phyloP scores from a whole-genome alignment of 176 grass and related monocot genomes.

The Oryza punctata region DNA sequence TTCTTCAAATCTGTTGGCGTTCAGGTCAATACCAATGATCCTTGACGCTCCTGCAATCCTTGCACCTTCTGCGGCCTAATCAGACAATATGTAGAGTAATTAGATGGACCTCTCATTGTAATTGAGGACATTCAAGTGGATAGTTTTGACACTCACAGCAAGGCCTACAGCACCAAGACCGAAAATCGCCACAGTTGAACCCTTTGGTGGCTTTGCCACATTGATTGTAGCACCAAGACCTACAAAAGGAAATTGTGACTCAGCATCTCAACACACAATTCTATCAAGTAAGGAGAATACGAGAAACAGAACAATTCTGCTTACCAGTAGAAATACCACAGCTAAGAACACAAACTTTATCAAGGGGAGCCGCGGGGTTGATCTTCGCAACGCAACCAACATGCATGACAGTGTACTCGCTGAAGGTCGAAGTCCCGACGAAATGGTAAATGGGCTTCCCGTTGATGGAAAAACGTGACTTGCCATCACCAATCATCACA shows the following conservation, averaged over 20 bases:
- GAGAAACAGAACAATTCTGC: background rate
- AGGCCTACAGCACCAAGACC: slow-evolving; percentile 95
- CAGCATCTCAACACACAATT: background rate
- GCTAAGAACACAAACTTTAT: slow-evolving; percentile 87
- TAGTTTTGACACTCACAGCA: slow-evolving; percentile 51
- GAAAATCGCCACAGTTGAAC: slow-evolving; percentile 77
- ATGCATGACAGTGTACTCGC: slow-evolving; percentile 80
- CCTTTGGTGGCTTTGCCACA: slow-evolving; percentile 85
- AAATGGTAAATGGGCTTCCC: slow-evolving; percentile 87
- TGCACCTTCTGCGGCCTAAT: slow-evolving; percentile 80
- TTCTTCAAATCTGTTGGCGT: slow-evolving; percentile 73
- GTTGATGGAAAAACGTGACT: slow-evolving; percentile 66
- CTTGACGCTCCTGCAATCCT: slow-evolving; percentile 72
- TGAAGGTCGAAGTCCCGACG: slow-evolving; percentile 88
- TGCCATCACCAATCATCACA: slow-evolving; percentile 74
- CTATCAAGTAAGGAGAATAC: background rate
- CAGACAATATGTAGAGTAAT: background rate
- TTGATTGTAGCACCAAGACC: slow-evolving; percentile 87
- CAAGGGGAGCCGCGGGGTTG: slow-evolving; percentile 79
- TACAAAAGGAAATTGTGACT: background rate
- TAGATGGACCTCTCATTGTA: background rate
- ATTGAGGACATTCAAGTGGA: background rate
- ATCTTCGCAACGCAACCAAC: slow-evolving; percentile 81
- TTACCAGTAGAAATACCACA: slow-evolving; percentile 84
- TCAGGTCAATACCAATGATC: slow-evolving; percentile 88